These are phyloP conservation scores for Purpureocillium lavendulum DNA, from an alignment of 2,329 filamentous ascomycete genomes.

Conservation along the genomic window DNA sequence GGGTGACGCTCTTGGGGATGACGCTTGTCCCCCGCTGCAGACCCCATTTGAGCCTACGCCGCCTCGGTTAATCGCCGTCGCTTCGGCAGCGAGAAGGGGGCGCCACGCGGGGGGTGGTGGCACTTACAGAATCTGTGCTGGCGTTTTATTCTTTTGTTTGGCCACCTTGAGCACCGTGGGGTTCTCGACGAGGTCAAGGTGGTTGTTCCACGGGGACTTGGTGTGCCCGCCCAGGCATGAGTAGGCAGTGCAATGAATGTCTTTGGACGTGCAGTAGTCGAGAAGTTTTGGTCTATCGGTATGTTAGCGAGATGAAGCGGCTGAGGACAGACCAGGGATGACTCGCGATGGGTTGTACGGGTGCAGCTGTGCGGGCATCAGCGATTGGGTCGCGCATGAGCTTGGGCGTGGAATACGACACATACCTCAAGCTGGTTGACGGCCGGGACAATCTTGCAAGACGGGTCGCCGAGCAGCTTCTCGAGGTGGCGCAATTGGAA, in stretches of 20 bases:
- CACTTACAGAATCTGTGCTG: slow-evolving; percentile 58
- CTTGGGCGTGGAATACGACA: no score
- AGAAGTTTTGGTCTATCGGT: slow-evolving; percentile 50
- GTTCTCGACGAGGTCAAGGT: slow-evolving; percentile 64
- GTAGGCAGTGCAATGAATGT: slow-evolving; percentile 68
- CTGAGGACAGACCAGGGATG: no score
- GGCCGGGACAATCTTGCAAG: slow-evolving; percentile 58
- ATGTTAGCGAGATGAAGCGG: no score
- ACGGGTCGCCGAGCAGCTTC: slow-evolving; percentile 59
- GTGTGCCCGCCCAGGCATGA: slow-evolving; percentile 61
- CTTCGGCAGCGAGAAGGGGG: no score
- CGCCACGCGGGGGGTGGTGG: no score
- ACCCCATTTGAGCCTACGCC: slow-evolving; percentile 60
- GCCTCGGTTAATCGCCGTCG: no score
- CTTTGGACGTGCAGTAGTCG: slow-evolving; percentile 62
- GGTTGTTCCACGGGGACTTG: no score
- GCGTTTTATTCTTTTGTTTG: slow-evolving; percentile 56
- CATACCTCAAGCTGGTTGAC: slow-evolving; percentile 68
- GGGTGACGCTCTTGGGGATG: slow-evolving; percentile 75
- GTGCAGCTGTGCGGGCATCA: slow-evolving; percentile 39
- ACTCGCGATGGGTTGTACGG: slow-evolving; percentile 65
- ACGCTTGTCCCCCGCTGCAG: slow-evolving; percentile 73
- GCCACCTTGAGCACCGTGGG: slow-evolving; percentile 55
- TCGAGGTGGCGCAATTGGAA: slow-evolving; percentile 75
- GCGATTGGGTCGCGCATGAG: no score